Percentiles rank a stretch among this genome's conserved stretches.
These are phyloP conservation scores for Annulohypoxylon truncatum DNA, from an alignment of 2,329 filamentous ascomycete genomes.

Conservation along the genomic window DNA sequence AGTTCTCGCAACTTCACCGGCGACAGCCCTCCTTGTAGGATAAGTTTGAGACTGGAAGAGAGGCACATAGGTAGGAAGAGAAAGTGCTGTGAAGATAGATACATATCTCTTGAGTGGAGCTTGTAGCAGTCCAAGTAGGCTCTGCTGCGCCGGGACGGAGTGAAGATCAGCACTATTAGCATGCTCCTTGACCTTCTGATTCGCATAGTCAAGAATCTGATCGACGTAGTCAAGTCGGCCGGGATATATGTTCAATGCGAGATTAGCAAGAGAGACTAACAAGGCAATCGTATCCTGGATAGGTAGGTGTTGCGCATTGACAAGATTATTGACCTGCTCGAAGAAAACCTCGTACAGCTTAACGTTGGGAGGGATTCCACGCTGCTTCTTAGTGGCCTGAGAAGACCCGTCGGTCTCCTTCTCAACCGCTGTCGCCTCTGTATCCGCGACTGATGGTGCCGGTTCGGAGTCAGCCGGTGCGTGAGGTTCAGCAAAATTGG, in stretches of 20 bases:
- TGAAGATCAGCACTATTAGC: conserved; percentile 96
- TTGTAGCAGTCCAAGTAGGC: conserved; percentile 88
- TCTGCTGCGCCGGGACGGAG: conserved; percentile 86
- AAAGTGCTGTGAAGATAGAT: conserved; percentile 95
- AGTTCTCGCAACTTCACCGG: conserved; percentile 85
- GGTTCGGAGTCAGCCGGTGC: conserved; percentile 50
- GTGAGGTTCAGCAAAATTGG: conserved; percentile 49
- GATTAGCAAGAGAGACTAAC: conserved; percentile 91
- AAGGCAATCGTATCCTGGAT: conserved; percentile 96
- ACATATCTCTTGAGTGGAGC: conserved; percentile 90
- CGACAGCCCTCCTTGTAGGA: conserved; percentile 88
- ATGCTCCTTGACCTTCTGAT: conserved; percentile 86
- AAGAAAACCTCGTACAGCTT: conserved; percentile 98
- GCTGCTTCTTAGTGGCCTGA: conserved; percentile 51
- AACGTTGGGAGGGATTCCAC: conserved; percentile 77
- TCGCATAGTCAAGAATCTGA: conserved; percentile 89
- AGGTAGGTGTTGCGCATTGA: conserved; percentile 88
- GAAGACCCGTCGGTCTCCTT: conserved; percentile 50
- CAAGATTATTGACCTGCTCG: conserved; percentile 91
- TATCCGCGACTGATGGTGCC: conserved; percentile 58
- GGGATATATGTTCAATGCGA: conserved; percentile 96
- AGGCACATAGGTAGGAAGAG: conserved; percentile 90
- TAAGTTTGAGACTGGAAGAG: conserved; percentile 93
- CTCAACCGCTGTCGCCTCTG: conserved; percentile 62
- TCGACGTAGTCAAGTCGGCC: conserved; percentile 94